Evolutionary conservation across 495 filamentous ascomycete species (phyloP).

Genomic region (Cetradonia linearis): DNA sequence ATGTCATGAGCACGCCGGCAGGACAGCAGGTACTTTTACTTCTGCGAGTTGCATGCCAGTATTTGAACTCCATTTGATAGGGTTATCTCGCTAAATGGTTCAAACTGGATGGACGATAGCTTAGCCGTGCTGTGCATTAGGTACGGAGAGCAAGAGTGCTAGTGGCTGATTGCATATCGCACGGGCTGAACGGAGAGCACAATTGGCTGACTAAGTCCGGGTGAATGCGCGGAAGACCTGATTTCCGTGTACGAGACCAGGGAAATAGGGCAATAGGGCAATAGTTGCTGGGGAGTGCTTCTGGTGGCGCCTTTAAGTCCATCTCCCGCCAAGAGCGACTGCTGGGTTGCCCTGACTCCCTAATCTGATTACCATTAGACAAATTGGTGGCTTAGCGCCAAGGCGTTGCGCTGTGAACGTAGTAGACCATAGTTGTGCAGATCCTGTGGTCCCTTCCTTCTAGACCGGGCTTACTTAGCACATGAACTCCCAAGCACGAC

Average conservation of each 20-base stretch:
- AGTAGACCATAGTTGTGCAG: background rate
- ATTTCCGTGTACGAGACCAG: background rate
- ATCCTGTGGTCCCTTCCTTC: background rate
- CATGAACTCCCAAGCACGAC: background rate
- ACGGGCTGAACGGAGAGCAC: background rate
- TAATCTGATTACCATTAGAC: background rate
- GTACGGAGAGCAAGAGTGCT: background rate
- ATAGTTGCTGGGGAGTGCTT: background rate
- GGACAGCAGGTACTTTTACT: background rate
- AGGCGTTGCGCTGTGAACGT: background rate
- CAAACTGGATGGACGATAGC: background rate
- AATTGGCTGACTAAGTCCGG: constrained; percentile 4
- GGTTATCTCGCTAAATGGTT: background rate
- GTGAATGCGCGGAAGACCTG: background rate
- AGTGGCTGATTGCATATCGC: background rate
- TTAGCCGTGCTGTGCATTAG: too few relatives aligned
- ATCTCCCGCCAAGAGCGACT: constrained; percentile 4
- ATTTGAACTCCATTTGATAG: background rate
- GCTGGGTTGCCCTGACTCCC: too few relatives aligned
- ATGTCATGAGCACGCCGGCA: background rate
- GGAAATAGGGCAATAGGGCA: background rate
- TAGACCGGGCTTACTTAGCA: background rate
- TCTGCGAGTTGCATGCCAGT: background rate
- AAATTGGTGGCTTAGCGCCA: background rate
- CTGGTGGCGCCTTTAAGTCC: background rate